These are phyloP conservation scores for Tricholoma sp. DNA, from an alignment of 768 basidiomycete species.

Conservation along the genomic window DNA sequence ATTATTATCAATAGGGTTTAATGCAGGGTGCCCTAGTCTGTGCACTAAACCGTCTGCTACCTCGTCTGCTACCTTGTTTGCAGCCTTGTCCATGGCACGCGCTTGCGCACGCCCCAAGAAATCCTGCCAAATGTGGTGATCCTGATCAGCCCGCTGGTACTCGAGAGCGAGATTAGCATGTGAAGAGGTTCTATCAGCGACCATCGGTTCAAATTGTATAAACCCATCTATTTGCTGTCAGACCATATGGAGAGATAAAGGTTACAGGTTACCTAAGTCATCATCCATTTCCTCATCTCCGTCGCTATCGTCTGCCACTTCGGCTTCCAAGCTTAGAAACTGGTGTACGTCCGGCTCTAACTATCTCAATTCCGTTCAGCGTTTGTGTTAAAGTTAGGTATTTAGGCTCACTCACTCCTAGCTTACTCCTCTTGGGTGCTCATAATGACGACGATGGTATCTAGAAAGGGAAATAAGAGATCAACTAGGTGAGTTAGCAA, in stretches of 20 bases:
- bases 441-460: neutral
- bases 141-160: neutral
- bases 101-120: neutral
- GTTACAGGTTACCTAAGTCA: too few relatives aligned
- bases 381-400: too few relatives aligned
- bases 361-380: too few relatives aligned
- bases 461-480: neutral
- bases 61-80: too few relatives aligned
- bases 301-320: too few relatives aligned
- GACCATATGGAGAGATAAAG: neutral
- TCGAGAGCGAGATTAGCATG: neutral
- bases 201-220: neutral
- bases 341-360: too few relatives aligned
- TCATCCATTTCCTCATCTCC: too few relatives aligned
- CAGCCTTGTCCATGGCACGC: neutral
- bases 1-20: neutral
- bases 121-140: neutral
- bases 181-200: neutral
- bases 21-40: too few relatives aligned
- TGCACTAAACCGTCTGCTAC: too few relatives aligned
- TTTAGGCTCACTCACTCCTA: too few relatives aligned
- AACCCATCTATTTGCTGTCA: neutral
- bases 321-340: too few relatives aligned
- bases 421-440: too few relatives aligned
- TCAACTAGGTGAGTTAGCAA: neutral